Evolutionary conservation across 176 grass and related monocot species (phyloP).

Genomic region (Themeda triandra): DNA sequence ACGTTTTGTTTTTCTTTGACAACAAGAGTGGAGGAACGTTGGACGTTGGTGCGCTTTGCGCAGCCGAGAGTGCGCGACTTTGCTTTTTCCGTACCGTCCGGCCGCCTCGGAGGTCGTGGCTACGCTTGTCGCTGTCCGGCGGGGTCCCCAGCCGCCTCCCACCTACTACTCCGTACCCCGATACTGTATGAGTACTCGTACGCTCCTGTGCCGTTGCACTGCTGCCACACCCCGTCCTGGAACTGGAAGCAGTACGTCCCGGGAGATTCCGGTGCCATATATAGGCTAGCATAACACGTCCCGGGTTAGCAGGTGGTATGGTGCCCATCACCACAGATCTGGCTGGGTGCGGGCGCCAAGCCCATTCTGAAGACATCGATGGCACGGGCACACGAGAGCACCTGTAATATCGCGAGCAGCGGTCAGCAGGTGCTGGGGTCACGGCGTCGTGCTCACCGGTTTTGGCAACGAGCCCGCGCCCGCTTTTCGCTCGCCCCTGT

Average conservation of each 20-base stretch:
- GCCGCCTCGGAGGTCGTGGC: not conserved
- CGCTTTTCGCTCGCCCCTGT: not conserved
- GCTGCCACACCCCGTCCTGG: not conserved
- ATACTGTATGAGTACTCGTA: not conserved
- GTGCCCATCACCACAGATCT: not conserved
- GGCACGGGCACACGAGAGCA: too few species aligned
- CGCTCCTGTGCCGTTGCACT: not conserved
- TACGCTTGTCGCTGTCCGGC: constrained; percentile 4
- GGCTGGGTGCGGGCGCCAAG: too few species aligned
- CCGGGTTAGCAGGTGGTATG: too few species aligned
- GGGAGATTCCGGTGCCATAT: too few species aligned
- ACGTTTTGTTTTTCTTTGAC: too few species aligned
- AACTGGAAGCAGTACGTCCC: too few species aligned
- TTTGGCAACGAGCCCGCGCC: not conserved
- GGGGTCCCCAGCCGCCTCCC: not conserved
- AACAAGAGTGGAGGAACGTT: not conserved
- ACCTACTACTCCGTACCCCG: constrained; percentile 17
- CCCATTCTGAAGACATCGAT: not conserved
- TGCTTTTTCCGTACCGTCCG: not conserved
- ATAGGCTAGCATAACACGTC: too few species aligned
- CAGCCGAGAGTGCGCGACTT: not conserved
- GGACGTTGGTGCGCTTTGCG: constrained; percentile 22
- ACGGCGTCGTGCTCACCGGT: not conserved
- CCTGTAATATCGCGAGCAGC: too few species aligned
- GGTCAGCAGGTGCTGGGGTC: not conserved